Conservation (phyloP, 2,329 filamentous ascomycete species). For the Berkeleyomyces basicola region DNA sequence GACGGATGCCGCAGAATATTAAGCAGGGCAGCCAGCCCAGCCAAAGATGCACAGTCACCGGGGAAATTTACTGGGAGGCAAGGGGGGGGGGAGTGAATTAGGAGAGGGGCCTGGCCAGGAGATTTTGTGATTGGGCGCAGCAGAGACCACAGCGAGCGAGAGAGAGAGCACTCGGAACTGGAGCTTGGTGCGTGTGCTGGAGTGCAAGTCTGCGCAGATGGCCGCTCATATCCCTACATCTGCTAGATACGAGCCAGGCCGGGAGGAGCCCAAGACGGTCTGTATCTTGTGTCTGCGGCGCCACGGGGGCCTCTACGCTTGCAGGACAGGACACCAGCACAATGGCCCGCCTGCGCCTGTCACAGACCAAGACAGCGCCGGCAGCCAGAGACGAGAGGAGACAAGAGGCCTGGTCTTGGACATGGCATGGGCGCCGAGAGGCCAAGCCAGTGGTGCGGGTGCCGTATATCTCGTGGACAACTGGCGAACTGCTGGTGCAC, state of each 20-base stretch:
- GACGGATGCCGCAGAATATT: background rate
- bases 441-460: too few species aligned
- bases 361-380: background rate
- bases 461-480: too few species aligned
- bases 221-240: too few species aligned
- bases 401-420: too few species aligned
- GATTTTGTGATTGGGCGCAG: conserved; percentile 4
- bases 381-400: background rate
- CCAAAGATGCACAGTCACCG: conserved; percentile 5
- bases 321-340: background rate
- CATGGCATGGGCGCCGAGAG: too few species aligned
- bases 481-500: too few species aligned
- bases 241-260: background rate
- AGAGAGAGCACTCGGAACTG: background rate
- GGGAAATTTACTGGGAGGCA: conserved; percentile 5
- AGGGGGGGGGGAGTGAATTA: conserved; percentile 1
- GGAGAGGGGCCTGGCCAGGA: conserved; percentile 10
- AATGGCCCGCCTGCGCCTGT: background rate
- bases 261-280: background rate
- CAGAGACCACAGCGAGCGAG: background rate
- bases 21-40: conserved; percentile 3
- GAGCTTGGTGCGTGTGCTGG: too few species aligned
- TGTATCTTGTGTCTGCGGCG: background rate
- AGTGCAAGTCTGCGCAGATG: too few species aligned
- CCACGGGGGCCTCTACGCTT: background rate